Percentiles rank a stretch among this genome's conserved stretches.
These are phyloP conservation scores for Glebionis coronaria DNA, from an alignment of 129 eudicot genomes.

Conservation along the genomic window DNA sequence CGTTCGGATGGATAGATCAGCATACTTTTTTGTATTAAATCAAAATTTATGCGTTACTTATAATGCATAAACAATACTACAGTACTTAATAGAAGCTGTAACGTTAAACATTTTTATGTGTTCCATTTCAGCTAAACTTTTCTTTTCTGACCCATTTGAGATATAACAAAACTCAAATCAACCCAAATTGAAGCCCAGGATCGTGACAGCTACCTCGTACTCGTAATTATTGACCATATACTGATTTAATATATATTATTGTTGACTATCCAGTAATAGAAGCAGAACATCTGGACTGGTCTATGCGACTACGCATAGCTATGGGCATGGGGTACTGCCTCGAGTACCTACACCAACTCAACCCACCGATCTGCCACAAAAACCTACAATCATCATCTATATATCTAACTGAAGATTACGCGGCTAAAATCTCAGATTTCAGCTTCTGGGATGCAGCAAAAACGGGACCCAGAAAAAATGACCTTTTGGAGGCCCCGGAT, in stretches of 20 bases:
- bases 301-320: conserved; percentile 56
- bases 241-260: conserved; percentile 10
- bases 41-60: too few species aligned
- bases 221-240: too few species aligned
- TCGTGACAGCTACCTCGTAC: not conserved
- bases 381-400: conserved; percentile 64
- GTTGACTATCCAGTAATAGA: conserved; percentile 53
- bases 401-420: conserved; percentile 78
- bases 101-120: not conserved
- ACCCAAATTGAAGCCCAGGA: not conserved
- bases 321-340: conserved; percentile 88
- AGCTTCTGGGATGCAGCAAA: conserved; percentile 57
- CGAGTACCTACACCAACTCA: conserved; percentile 74
- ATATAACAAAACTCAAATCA: not conserved
- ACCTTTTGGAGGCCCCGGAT: conserved; percentile 36
- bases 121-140: not conserved
- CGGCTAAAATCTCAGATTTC: conserved; percentile 83
- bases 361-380: conserved; percentile 54
- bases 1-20: not conserved
- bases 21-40: not conserved
- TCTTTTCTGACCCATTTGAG: not conserved
- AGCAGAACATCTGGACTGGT: conserved; percentile 84
- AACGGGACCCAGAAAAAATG: conserved; percentile 42
- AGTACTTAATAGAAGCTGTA: not conserved
- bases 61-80: not conserved